These are phyloP conservation scores for Pichia scutulata DNA, from an alignment of 805 yeast genomes.

Conservation along the genomic window DNA sequence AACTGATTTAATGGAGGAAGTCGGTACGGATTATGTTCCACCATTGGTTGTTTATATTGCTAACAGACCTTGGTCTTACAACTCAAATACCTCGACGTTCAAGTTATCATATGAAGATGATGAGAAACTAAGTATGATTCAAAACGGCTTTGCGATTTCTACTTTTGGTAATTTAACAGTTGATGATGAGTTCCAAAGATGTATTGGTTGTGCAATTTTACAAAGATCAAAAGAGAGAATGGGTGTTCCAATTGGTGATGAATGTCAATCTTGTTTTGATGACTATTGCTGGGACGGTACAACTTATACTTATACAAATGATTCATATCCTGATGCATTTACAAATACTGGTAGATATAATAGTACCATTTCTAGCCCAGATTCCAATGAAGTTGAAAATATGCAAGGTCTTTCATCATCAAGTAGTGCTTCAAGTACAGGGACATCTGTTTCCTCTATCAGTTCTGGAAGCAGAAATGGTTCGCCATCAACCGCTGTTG, in stretches of 20 bases:
- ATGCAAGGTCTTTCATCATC: background rate
- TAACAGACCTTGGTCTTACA: conserved; percentile 56
- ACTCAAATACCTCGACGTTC: conserved; percentile 68
- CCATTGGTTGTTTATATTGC: conserved; percentile 77
- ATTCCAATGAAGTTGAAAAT: background rate
- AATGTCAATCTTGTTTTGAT: conserved; percentile 64
- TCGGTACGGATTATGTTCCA: conserved; percentile 37
- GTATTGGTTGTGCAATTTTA: conserved; percentile 77
- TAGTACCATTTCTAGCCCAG: background rate
- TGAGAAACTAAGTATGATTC: conserved; percentile 52
- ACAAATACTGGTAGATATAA: conserved; percentile 31
- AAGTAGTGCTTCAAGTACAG: background rate
- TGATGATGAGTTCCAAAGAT: conserved; percentile 61
- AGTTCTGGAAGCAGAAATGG: conserved; percentile 5
- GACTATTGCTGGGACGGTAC: conserved; percentile 54
- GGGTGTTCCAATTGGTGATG: conserved; percentile 51
- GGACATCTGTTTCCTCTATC: conserved; percentile 2
- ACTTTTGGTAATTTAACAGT: conserved; percentile 59
- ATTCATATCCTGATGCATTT: conserved; percentile 27
- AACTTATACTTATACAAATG: conserved; percentile 13
- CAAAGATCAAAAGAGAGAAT: conserved; percentile 70
- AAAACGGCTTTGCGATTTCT: conserved; percentile 68
- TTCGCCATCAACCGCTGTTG: background rate
- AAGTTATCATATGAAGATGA: conserved; percentile 52
- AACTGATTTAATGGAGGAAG: conserved; percentile 40